These are phyloP conservation scores for Actinomucor elegans DNA, from an alignment of 371 early-diverging fungal species.

Conservation along the genomic window DNA sequence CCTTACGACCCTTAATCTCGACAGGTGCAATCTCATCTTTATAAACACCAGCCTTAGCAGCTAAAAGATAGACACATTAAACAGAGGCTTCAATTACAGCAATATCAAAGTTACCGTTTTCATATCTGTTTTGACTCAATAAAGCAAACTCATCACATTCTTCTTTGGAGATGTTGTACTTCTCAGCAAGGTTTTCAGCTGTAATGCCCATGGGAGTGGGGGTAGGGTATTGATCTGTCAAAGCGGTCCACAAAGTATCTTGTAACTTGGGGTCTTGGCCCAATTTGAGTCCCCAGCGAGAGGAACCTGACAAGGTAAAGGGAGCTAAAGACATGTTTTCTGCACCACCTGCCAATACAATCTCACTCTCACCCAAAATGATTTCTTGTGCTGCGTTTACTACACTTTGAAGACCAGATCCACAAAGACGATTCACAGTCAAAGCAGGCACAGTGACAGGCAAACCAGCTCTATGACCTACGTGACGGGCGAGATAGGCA, in stretches of 20 bases:
- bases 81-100: background rate
- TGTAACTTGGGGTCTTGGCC: slow-evolving; percentile 87
- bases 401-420: slow-evolving; percentile 94
- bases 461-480: slow-evolving; percentile 86
- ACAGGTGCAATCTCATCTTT: slow-evolving; percentile 85
- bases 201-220: slow-evolving; percentile 95
- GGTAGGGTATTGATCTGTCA: slow-evolving; percentile 87
- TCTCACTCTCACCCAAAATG: slow-evolving; percentile 74
- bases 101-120: slow-evolving; percentile 51
- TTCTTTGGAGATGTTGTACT: slow-evolving; percentile 80
- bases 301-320: slow-evolving; percentile 72
- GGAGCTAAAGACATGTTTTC: slow-evolving; percentile 95
- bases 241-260: slow-evolving; percentile 82
- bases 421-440: slow-evolving; percentile 95
- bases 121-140: slow-evolving; percentile 83
- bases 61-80: slow-evolving; percentile 3
- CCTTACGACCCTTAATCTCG: slow-evolving; percentile 81
- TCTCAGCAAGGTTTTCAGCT: slow-evolving; percentile 90
- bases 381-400: slow-evolving; percentile 94
- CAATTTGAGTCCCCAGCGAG: slow-evolving; percentile 83
- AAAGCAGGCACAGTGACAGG: slow-evolving; percentile 82
- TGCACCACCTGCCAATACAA: slow-evolving; percentile 91
- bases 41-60: slow-evolving; percentile 68
- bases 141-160: slow-evolving; percentile 91
- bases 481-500: slow-evolving; percentile 91